Conservation (phyloP, 208 protist genomes). For the Trypanosoma melophagium region DNA sequence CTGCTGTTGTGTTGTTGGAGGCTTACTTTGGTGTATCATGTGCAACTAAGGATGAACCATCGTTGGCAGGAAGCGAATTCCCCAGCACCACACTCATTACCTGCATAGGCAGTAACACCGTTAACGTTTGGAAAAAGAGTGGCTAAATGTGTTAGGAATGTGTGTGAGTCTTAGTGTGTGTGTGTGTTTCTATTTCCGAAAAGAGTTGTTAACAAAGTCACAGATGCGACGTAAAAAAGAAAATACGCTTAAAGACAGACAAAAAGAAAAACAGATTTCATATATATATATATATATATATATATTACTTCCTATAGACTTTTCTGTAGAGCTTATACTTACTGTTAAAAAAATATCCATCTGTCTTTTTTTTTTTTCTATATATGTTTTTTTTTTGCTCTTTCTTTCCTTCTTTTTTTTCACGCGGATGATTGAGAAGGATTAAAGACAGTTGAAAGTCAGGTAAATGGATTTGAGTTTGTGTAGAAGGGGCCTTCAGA, state of each 20-base stretch:
- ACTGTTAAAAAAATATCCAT: no score
- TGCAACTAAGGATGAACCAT: conserved; percentile 76
- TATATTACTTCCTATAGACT: no score
- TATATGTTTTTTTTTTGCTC: no score
- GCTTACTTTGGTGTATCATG: conserved; percentile 84
- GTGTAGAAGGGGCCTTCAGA: conserved; percentile 61
- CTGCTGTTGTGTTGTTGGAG: conserved; percentile 84
- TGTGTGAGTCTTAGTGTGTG: conserved; percentile 7
- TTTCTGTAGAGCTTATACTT: no score
- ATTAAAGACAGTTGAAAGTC: not conserved
- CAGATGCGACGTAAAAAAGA: conserved; percentile 1
- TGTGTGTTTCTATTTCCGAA: not conserved
- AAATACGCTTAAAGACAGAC: conserved; percentile 11
- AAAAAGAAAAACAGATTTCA: conserved; percentile 15
- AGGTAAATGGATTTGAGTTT: conserved; percentile 70
- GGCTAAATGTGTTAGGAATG: conserved; percentile 16
- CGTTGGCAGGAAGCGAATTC: conserved; percentile 44
- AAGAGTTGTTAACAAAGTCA: not conserved
- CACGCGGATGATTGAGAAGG: no score
- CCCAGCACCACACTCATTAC: conserved; percentile 78
- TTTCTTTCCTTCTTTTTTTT: no score
- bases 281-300: not conserved
- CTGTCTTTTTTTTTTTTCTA: no score
- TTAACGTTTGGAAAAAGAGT: conserved; percentile 87
- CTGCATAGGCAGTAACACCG: conserved; percentile 81